Evolutionary conservation across 2,329 filamentous ascomycete species (phyloP).

Genomic region (Alternaria gansuensis): DNA sequence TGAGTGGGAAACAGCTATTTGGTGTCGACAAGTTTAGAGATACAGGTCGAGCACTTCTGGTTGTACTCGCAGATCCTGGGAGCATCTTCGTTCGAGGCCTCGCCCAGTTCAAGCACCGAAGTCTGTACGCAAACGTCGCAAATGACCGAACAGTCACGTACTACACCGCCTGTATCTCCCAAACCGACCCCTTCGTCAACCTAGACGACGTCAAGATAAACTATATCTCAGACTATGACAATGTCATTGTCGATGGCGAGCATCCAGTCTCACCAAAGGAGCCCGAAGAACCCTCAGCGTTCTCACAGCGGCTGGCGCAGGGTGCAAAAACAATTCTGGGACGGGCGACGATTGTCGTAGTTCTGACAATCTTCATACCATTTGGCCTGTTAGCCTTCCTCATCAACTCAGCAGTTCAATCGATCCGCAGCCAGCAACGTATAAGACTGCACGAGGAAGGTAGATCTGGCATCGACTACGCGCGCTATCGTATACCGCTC

Average conservation of each 20-base stretch:
- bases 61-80: conserved; percentile 80
- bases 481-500: conserved; percentile 78
- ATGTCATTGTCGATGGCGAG: conserved; percentile 75
- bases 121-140: conserved; percentile 83
- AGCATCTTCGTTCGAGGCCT: conserved; percentile 87
- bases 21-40: conserved; percentile 85
- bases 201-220: conserved; percentile 73
- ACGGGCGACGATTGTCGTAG: conserved; percentile 69
- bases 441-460: conserved; percentile 80
- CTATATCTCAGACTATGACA: conserved; percentile 76
- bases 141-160: conserved; percentile 85
- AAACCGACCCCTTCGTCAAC: conserved; percentile 78
- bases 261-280: conserved; percentile 66
- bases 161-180: conserved; percentile 82
- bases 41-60: conserved; percentile 80
- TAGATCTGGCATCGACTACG: conserved; percentile 70
- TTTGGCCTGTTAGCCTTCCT: conserved; percentile 76
- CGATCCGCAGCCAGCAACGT: conserved; percentile 74
- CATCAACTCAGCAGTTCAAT: conserved; percentile 79
- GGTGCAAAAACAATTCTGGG: conserved; percentile 55
- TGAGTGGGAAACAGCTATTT: conserved; percentile 87
- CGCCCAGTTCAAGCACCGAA: conserved; percentile 76
- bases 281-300: conserved; percentile 43
- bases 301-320: conserved; percentile 49
- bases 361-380: conserved; percentile 75